Base-by-base conservation (phyloP, 179 eudicot genomes). In the Camellia oleifera region DNA sequence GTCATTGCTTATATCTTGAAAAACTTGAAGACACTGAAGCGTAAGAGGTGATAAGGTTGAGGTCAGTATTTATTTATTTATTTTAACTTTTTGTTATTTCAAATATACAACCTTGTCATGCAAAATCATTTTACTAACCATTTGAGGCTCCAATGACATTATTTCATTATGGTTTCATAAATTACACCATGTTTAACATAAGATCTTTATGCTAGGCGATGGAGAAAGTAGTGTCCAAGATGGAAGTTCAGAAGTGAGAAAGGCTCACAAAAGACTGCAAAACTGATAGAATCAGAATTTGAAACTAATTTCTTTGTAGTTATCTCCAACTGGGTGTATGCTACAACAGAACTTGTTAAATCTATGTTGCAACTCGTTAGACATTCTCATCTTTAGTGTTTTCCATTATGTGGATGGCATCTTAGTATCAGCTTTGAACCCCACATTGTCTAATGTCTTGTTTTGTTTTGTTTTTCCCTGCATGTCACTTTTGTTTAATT, bases 1-100 rank as follows among this genome's bases (percentile, higher is more conserved):
- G 87, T 87, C 48, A 82, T 87, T 52, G 75, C 78, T 15, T 87
- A 84, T 69, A 83, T 89, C 54, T 68, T 82, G 32, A 81, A 79
- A 82, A 81, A 80, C 11, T 54, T 87, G 81, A 86, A 84, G 83
- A 45, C 77, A 12, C 79, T 74, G 12, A 89, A 86, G 74, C 85
- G 82, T 3, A 84, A 76, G 78, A 80, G 78, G 69, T 61, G 78
- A 76, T 0, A 12, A 17, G 26, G 67, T 60, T 44, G 52, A 76
- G 78, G 78, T 76, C n/a, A 60, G 78, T 9, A 10, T 61, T 61
- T 61, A 74, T 56, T 42, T 57, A 32, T 32, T 1, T 32, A 32
- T 32, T 32, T 20, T 13, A 53, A 15, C 4, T 40, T 68, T 7
- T 68, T 4, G 15, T 18, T 32, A 32, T 32, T 32, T 32, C 14